These are phyloP conservation scores for Penicillium egyptiacum DNA, from an alignment of 495 filamentous ascomycete species.

Conservation along the genomic window DNA sequence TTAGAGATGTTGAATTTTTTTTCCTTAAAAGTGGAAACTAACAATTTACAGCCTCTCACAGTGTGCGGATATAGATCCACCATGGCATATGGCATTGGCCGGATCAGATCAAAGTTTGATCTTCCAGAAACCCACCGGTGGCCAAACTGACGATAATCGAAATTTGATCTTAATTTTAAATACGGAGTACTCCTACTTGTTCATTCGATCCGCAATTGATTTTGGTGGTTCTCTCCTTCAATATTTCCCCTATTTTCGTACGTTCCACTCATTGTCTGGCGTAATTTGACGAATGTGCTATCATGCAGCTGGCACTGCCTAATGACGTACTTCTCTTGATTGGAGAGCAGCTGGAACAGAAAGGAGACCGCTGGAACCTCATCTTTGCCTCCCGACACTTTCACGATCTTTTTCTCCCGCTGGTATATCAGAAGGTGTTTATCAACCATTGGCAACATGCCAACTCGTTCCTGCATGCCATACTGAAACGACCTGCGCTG, in stretches of 20 bases:
- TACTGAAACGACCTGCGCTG: conserved; percentile 27
- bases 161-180: neutral
- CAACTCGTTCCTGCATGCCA: conserved; percentile 26
- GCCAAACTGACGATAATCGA: neutral
- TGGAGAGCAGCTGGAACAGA: conserved; percentile 32
- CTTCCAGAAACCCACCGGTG: conserved; percentile 1
- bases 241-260: neutral
- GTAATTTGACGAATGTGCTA: neutral
- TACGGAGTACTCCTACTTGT: neutral
- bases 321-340: conserved; percentile 37
- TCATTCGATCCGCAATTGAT: neutral
- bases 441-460: conserved; percentile 23
- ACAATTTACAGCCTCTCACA: neutral
- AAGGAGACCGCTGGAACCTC: conserved; percentile 34
- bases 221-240: neutral
- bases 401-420: conserved; percentile 31
- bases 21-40: neutral
- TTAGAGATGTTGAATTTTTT: neutral
- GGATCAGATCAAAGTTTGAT: conserved; percentile 7
- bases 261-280: neutral
- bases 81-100: conserved; percentile 2
- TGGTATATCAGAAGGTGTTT: conserved; percentile 25
- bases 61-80: conserved; percentile 1
- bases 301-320: conserved; percentile 17
- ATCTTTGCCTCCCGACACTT: conserved; percentile 34